These are phyloP conservation scores for Elsinoe australis DNA, from an alignment of 2,329 filamentous ascomycete species.

Conservation along the genomic window DNA sequence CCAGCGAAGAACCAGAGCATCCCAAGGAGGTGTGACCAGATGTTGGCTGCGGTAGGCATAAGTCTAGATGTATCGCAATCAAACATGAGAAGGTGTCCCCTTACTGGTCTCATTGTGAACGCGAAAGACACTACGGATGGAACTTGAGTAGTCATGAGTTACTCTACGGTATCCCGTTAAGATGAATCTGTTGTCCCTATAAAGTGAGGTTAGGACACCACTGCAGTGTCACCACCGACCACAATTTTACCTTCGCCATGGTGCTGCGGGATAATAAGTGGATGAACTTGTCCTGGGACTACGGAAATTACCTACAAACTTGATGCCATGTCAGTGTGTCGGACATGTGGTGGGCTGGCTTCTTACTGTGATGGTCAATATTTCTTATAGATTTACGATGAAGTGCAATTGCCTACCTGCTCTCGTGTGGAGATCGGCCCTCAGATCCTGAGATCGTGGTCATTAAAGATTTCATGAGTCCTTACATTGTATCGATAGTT, in stretches of 20 bases:
- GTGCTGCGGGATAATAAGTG: neutral
- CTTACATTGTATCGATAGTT: neutral
- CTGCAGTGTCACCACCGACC: too few species aligned
- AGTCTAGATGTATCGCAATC: neutral
- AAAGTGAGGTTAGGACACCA: neutral
- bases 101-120: conserved; percentile 17
- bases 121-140: neutral
- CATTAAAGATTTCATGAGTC: too few species aligned
- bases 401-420: too few species aligned
- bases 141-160: neutral
- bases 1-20: conserved; percentile 26
- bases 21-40: conserved; percentile 24
- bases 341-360: neutral
- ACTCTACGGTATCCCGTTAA: conserved; percentile 11
- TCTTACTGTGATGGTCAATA: too few species aligned
- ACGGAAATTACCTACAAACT: neutral
- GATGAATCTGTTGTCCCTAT: conserved; percentile 17
- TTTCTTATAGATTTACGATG: too few species aligned
- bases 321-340: neutral
- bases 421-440: neutral
- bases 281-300: neutral
- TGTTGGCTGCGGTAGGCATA: neutral
- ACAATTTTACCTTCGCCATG: conserved; percentile 1
- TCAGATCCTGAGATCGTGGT: too few species aligned
- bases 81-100: too few species aligned